A percentile compares a stretch with the other conserved stretches of the same genome.
Evolutionary conservation across 139 green algal species (phyloP).

Genomic region (Coelastrella sp.): DNA sequence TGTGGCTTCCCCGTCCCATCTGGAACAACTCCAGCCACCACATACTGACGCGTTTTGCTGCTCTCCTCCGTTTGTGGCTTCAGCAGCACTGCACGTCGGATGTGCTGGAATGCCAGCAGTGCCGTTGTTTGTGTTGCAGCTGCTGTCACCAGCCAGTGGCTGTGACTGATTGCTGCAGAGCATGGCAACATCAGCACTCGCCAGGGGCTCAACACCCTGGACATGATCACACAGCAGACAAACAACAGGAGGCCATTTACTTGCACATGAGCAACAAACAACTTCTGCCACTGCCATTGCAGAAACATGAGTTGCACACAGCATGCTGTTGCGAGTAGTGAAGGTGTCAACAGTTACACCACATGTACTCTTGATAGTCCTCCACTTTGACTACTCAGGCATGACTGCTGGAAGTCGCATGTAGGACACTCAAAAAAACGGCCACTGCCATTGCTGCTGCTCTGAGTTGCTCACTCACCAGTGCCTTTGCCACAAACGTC

Average conservation of each 20-base stretch:
- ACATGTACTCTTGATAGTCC: background rate
- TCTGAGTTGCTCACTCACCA: constrained; percentile 14
- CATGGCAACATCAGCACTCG: constrained; percentile 1
- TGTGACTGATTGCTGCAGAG: constrained; percentile 5
- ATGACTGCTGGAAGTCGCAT: background rate
- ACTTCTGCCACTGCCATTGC: too few relatives aligned
- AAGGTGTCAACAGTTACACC: too few relatives aligned
- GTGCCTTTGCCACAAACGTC: constrained; percentile 13
- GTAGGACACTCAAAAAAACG: background rate
- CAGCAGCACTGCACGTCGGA: background rate
- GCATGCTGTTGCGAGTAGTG: too few relatives aligned
- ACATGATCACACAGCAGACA: too few relatives aligned
- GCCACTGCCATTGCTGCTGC: background rate
- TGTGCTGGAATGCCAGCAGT: background rate
- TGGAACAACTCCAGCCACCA: background rate
- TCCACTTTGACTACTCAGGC: background rate
- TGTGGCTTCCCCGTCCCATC: constrained; percentile 35
- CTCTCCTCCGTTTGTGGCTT: too few relatives aligned
- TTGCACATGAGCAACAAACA: background rate
- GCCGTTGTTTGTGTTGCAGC: background rate
- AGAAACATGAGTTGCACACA: too few relatives aligned
- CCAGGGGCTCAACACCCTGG: constrained; percentile 15
- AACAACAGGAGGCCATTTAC: background rate
- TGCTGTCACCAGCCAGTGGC: background rate
- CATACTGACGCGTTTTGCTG: background rate